Base-by-base conservation (phyloP, 345 rosid species). In the Linum tenue region DNA sequence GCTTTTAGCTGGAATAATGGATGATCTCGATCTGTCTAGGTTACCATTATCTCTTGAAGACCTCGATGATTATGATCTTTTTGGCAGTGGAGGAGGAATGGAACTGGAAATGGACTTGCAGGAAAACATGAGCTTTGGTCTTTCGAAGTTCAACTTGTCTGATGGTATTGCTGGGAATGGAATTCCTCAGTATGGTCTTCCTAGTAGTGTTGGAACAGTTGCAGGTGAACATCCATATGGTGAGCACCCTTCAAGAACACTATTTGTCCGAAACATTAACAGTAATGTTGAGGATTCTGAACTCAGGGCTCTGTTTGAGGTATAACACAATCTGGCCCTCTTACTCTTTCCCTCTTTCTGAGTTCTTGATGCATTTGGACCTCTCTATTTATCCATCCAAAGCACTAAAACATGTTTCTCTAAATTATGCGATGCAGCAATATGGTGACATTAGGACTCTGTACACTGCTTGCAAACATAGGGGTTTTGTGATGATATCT, bases 401-500 rank as follows among this genome's bases (percentile, higher is more conserved):
- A 35, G 31, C 42, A 55, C 8, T 37, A 56, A 4, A n/a, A 5
- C 44, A 38, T 51, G 31, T 68, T 1, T 37, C 39, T 57, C 57
- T 60, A 57, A 9, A 69, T 60, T 64, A 22, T 22, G 31, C 31
- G 31, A 22, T 69, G 79, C 75, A 88, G 95, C 85, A 84, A 78
- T 84, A 69, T 72, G 91, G 95, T 31, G 84, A 88, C 66, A 88
- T 88, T 60, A 75, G 95, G 75, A 78, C 91, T 64, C 70, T 88
- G 31, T 85, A 88, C 76, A 88, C 91, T 41, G 86, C 91, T 15
- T 88, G 95, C 74, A 88, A 85, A 74, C 91, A 85, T 40, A 65
- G 95, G 67, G 91, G 95, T 31, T 88, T 88, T 60, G 95, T 88
- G 73, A 88, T 88, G 91, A 82, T 88, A 60, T 88, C 91, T 7